Evolutionary conservation across 2,329 filamentous ascomycete species (phyloP).

Genomic region (Raffaelea deltoideospora): DNA sequence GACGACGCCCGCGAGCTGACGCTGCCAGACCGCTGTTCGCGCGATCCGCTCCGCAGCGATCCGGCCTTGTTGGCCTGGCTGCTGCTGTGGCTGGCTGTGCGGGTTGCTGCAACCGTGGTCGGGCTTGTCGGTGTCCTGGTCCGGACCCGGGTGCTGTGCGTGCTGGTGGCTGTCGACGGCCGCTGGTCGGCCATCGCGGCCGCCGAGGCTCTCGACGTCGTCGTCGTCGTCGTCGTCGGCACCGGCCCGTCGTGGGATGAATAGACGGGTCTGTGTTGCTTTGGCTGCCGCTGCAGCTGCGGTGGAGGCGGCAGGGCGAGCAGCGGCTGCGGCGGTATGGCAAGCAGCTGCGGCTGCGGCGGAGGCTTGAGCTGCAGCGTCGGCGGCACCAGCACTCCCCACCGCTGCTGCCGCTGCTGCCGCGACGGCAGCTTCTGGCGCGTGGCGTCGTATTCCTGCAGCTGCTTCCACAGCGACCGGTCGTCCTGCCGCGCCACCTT

Average conservation of each 20-base stretch:
- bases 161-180: not conserved
- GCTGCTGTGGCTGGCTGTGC: not conserved
- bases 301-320: too few relatives aligned
- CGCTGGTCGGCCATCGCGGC: too few relatives aligned
- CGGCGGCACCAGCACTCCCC: too few relatives aligned
- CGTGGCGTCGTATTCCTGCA: slow-evolving; percentile 41
- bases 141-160: not conserved
- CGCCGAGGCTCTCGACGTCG: too few relatives aligned
- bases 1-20: slow-evolving; percentile 18
- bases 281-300: too few relatives aligned
- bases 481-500: slow-evolving; percentile 32
- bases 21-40: slow-evolving; percentile 2
- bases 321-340: not conserved
- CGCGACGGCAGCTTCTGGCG: slow-evolving; percentile 28
- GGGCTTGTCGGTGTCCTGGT: not conserved
- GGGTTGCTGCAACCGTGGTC: not conserved
- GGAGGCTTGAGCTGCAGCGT: too few relatives aligned
- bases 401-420: not conserved
- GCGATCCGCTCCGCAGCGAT: not conserved
- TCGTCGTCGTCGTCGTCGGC: too few relatives aligned
- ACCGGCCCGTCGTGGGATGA: not conserved
- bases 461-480: slow-evolving; percentile 37
- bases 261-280: too few relatives aligned
- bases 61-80: not conserved
- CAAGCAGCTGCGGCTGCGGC: too few relatives aligned